Base-by-base conservation (phyloP, 169 alveolate genomes). In the Plasmodium relictum region DNA sequence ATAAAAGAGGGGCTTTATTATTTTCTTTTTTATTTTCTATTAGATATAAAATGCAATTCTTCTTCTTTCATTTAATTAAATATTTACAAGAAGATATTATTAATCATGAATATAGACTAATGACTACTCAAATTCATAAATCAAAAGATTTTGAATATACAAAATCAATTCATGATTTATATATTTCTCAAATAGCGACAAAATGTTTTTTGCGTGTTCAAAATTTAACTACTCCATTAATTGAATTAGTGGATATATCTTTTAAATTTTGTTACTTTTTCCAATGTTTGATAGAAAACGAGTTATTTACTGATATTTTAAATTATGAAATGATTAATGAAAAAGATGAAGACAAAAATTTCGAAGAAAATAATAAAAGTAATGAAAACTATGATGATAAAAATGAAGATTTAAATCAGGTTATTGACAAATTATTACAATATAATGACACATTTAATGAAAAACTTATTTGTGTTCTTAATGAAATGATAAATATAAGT, bases 101-200 rank as follows among this genome's bases (percentile, higher is more conserved):
- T 26, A 86, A 86, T 59, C 41, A 86, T 52, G 92, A 86, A 59
- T 86, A 86, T 74, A 86, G 42, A 52, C 54, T 71, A 52, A 86
- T 86, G 92, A 70, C 41, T 70, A 69, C 76, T 4, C 92, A 86
- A 48, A 71, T 86, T 42, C 92, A 86, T 66, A 86, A 86, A 71
- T 86, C 92, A 10, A 69, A 86, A 72, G 92, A 86, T 86, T 86
- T 86, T 86, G 92, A 86, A 65, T 86, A 86, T 52, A 86, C 92
- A 20, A 86, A 86, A 41, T 86, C 92, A 18, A 63, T 86, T 31
- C 92, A 86, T 71, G 92, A 86, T 62, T 71, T 86, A 37, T 86
- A 70, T 45, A 70, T 86, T 86, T 69, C 92, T 48, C 92, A 86
- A 73, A 63, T 86, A 37, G 92, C 92, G 37, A 86, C 92, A 7